phyloP scores from a whole-genome alignment of 345 rosid genomes.

The Raphanus sativus region DNA sequence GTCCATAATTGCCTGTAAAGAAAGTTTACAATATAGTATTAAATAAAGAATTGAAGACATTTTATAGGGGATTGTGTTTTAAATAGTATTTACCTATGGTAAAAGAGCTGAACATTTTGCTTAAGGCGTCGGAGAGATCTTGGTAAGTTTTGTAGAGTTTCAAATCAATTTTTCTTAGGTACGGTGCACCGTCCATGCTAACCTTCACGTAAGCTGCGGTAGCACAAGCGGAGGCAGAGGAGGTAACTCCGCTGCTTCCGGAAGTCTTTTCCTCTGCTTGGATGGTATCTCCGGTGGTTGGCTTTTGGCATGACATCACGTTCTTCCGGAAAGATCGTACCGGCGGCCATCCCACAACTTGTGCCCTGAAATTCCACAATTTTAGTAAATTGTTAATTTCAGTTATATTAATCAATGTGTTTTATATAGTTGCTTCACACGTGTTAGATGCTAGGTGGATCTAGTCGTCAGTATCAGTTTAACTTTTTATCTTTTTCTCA shows the following conservation, averaged over 20 bases:
- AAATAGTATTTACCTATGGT: slow-evolving; percentile 55
- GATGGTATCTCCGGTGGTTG: slow-evolving; percentile 17
- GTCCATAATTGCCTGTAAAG: slow-evolving; percentile 58
- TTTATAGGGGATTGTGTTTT: neutral
- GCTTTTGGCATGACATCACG: slow-evolving; percentile 61
- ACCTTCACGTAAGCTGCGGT: slow-evolving; percentile 64
- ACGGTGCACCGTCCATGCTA: slow-evolving; percentile 93
- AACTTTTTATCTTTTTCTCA: neutral
- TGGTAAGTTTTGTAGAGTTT: slow-evolving; percentile 69
- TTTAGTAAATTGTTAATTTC: neutral
- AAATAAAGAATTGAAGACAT: neutral
- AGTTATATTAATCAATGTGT: neutral
- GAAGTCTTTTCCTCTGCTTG: slow-evolving; percentile 38
- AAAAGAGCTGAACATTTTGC: slow-evolving; percentile 85
- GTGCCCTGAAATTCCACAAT: slow-evolving; percentile 50
- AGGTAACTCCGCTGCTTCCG: slow-evolving; percentile 35
- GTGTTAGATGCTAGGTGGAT: slow-evolving; percentile 29
- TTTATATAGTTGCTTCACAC: slow-evolving; percentile 21
- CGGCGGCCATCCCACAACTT: slow-evolving; percentile 91
- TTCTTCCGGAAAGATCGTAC: slow-evolving; percentile 72
- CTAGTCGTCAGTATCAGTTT: neutral
- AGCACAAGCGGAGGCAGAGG: neutral
- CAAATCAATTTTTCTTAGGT: slow-evolving; percentile 76
- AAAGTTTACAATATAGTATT: neutral
- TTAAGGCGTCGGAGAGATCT: slow-evolving; percentile 65